Evolutionary conservation across 345 rosid species (phyloP).

Genomic region (Ceriops zippeliana): DNA sequence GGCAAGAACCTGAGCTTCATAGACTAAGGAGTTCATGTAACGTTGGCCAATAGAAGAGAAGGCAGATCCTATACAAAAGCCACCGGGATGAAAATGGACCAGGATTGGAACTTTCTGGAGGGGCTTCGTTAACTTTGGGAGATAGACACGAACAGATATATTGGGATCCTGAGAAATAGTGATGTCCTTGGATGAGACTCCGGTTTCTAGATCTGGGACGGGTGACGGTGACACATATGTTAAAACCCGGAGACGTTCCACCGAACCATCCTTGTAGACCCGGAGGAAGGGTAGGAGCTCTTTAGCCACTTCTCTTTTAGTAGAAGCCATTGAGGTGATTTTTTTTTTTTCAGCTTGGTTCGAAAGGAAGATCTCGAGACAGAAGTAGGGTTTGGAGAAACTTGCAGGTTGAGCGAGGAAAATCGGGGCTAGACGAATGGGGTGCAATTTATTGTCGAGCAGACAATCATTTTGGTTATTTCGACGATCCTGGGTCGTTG

Average conservation of each 20-base stretch:
- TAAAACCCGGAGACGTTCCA: constrained; percentile 22
- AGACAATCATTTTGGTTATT: too few species aligned
- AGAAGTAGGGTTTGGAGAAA: too few species aligned
- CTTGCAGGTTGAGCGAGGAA: too few species aligned
- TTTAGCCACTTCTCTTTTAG: constrained; percentile 17
- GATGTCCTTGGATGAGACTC: constrained; percentile 37
- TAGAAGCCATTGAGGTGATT: constrained; percentile 3
- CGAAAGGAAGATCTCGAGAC: neutral
- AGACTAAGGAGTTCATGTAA: constrained; percentile 25
- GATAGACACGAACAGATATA: constrained; percentile 34
- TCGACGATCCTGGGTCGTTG: too few species aligned
- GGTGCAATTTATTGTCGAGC: too few species aligned
- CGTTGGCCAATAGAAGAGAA: constrained; percentile 20
- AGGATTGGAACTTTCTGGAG: constrained; percentile 33
- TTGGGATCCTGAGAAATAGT: constrained; percentile 23
- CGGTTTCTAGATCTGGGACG: constrained; percentile 26
- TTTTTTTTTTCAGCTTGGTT: neutral
- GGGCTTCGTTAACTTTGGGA: constrained; percentile 24
- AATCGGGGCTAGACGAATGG: too few species aligned
- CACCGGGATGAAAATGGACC: constrained; percentile 49
- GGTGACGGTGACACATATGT: constrained; percentile 22
- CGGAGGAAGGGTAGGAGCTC: constrained; percentile 25
- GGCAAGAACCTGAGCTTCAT: constrained; percentile 26
- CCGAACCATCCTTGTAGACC: constrained; percentile 37
- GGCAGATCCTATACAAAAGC: constrained; percentile 40